Percentiles rank a stretch among this genome's conserved stretches.
phyloP scores from a whole-genome alignment of 2,329 filamentous ascomycete genomes.

The Fusarium devonianum region DNA sequence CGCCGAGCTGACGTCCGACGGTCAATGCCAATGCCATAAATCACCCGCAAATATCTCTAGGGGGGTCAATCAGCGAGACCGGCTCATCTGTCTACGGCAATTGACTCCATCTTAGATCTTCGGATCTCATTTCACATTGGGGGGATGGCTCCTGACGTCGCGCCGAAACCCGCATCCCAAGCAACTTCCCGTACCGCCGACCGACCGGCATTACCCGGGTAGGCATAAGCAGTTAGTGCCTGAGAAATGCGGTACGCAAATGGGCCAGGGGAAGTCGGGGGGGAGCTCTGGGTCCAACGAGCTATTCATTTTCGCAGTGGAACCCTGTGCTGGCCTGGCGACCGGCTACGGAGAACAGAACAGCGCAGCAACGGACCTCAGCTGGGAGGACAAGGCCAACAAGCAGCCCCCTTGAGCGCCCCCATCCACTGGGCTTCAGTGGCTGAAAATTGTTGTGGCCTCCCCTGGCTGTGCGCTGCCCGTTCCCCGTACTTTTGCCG shows the following conservation, averaged over 20 bases:
- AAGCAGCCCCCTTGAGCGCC: background rate
- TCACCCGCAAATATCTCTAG: background rate
- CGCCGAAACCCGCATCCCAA: constrained; percentile 32
- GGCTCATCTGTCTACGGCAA: constrained; percentile 7
- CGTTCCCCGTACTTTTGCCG: constrained; percentile 5
- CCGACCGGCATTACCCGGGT: constrained; percentile 43
- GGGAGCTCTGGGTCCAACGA: constrained; percentile 28
- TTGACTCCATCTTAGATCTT: constrained; percentile 20
- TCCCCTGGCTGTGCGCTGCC: background rate
- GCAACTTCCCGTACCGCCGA: constrained; percentile 42
- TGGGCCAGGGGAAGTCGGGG: constrained; percentile 13
- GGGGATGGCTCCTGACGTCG: constrained; percentile 13
- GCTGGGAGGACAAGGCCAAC: constrained; percentile 3
- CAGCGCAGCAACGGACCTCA: background rate
- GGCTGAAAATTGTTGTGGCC: constrained; percentile 9
- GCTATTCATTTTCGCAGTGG: constrained; percentile 30
- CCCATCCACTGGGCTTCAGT: constrained; percentile 18
- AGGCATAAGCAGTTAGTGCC: constrained; percentile 33
- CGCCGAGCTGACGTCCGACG: constrained; percentile 32
- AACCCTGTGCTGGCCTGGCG: constrained; percentile 31
- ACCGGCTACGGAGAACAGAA: constrained; percentile 31
- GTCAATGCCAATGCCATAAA: constrained; percentile 1
- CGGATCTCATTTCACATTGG: constrained; percentile 3
- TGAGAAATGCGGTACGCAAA: constrained; percentile 35
- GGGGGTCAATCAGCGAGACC: constrained; percentile 4